A percentile compares a stretch with the other conserved stretches of the same genome.
These are phyloP conservation scores for Populus hybrid DNA, from an alignment of 441 rosid genomes.

Conservation along the genomic window DNA sequence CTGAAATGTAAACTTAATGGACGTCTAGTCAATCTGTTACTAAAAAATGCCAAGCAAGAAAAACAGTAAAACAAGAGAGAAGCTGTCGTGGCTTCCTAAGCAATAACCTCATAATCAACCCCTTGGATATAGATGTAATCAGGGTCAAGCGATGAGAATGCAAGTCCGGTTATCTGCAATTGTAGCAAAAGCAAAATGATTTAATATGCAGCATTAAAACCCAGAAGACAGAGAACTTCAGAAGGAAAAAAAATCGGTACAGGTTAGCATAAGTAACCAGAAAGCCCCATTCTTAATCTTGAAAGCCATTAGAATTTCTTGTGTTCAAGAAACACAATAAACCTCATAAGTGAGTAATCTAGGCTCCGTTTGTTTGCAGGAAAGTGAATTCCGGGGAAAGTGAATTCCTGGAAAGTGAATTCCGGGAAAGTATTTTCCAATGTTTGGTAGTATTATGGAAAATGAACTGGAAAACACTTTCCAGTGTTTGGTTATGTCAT, in stretches of 20 bases:
- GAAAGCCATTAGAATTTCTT: background rate
- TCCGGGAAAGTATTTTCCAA: too few species aligned
- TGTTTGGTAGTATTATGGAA: too few species aligned
- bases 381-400: too few species aligned
- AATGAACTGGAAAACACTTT: too few species aligned
- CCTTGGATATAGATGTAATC: conserved; percentile 61
- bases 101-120: conserved; percentile 63
- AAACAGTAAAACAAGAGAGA: background rate
- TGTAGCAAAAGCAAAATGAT: conserved; percentile 10
- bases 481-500: too few species aligned
- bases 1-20: background rate
- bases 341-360: background rate
- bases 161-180: conserved; percentile 60
- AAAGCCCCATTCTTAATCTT: background rate
- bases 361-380: too few species aligned
- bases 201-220: background rate
- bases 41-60: background rate
- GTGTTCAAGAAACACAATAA: background rate
- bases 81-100: background rate
- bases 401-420: too few species aligned
- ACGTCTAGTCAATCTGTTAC: background rate
- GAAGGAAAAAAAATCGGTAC: background rate
- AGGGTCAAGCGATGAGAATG: conserved; percentile 57
- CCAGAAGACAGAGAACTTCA: background rate
- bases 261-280: background rate